Base-by-base conservation (phyloP, 441 rosid genomes). In the Flueggea neowawraea region DNA sequence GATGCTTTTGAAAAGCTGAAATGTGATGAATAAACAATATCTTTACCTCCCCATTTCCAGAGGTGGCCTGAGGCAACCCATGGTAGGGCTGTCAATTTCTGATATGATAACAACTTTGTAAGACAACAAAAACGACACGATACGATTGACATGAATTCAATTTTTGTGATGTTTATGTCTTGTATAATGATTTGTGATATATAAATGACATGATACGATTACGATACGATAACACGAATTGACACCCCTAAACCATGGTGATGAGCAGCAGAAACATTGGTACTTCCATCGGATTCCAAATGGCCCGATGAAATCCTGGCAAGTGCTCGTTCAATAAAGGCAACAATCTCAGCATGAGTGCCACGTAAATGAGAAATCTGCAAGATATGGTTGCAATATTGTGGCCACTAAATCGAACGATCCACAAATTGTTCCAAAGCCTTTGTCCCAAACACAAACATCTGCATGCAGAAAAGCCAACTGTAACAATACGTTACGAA, bases 361-460 rank as follows among this genome's bases (percentile, higher is more conserved):
- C 76, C 75, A 45, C 99, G 96, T 66, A 95, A 76, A 78, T 95
- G 96, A 74, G 99, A 95, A 76, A 95, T 95, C 84, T 95, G 99
- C 62, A 95, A 82, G 62, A 95, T 90, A 74, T 95, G 99, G 78
- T 92, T 92, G 79, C 99, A 95, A 77, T 95, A 95, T 57, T 90
- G 99, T 8, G 99, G 99, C 94, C 95, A 89, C 81, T 92, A 98
- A 70, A 92, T 85, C 59, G 92, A 75, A 63, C 99, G 97, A 73
- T 88, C 97, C 75, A 90, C 87, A 62, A 95, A 95, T 82, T 95
- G 97, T 76, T 95, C 98, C 85, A 95, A 74, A 11, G 99, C 98
- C 78, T 88, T 90, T 61, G 94, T 92, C 57, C 99, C 99, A 77
- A 95, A 95, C 56, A 87, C 82, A 84, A 90, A 95, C 96, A 95